phyloP scores from a whole-genome alignment of 192 early-diverging fungal species.

The Linnemannia schmuckeri region DNA sequence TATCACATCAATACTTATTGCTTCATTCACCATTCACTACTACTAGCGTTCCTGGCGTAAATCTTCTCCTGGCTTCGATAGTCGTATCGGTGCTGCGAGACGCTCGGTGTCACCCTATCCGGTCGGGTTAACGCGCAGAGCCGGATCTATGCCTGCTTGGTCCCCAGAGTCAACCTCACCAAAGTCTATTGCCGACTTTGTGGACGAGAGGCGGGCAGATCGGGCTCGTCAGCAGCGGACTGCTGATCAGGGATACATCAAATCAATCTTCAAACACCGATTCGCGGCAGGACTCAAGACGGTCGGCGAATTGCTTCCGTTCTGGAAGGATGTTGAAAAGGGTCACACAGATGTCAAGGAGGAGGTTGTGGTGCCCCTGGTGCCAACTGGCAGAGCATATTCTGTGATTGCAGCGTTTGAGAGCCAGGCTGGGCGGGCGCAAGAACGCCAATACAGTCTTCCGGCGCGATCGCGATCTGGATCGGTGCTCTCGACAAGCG shows the following conservation, averaged over 20 bases:
- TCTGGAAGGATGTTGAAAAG: slow-evolving; percentile 49
- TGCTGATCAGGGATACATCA: slow-evolving; percentile 27
- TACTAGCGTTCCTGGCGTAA: background rate
- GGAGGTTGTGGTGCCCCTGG: slow-evolving; percentile 36
- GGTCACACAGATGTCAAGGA: slow-evolving; percentile 29
- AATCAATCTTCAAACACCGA: slow-evolving; percentile 43
- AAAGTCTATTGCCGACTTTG: slow-evolving; percentile 17
- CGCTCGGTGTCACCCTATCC: slow-evolving; percentile 22
- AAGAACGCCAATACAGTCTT: background rate
- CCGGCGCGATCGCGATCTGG: slow-evolving; percentile 11
- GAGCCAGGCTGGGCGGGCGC: background rate
- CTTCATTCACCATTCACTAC: background rate
- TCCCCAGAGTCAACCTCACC: background rate
- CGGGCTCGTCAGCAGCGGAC: slow-evolving; percentile 9
- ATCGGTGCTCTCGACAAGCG: slow-evolving; percentile 10
- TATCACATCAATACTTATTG: background rate
- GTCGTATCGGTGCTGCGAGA: slow-evolving; percentile 3
- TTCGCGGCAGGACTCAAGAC: slow-evolving; percentile 31
- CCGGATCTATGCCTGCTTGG: background rate
- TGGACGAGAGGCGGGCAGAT: slow-evolving; percentile 15
- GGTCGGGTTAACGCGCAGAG: background rate
- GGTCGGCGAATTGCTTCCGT: slow-evolving; percentile 37
- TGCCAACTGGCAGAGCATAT: slow-evolving; percentile 16
- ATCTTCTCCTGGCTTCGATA: background rate
- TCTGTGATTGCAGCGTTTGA: slow-evolving; percentile 41